These are phyloP conservation scores for Salix koriyanagi DNA, from an alignment of 345 rosid species.

Conservation along the genomic window DNA sequence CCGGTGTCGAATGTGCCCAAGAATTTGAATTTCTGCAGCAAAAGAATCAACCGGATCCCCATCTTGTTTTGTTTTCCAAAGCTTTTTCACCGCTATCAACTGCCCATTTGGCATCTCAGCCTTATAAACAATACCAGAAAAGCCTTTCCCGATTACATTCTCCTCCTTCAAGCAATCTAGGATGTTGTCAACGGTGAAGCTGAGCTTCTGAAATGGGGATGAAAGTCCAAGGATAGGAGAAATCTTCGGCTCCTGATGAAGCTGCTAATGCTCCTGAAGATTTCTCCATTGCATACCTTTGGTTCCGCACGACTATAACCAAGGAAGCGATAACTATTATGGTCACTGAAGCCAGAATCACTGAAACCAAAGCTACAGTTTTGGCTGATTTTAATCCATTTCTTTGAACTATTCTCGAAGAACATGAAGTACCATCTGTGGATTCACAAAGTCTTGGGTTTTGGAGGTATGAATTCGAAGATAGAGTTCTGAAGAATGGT, in stretches of 20 bases:
- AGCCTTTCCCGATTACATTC: slow-evolving; percentile 90
- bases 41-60: slow-evolving; percentile 71
- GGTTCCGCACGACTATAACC: slow-evolving; percentile 58
- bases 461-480: slow-evolving; percentile 55
- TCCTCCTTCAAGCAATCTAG: slow-evolving; percentile 70
- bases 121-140: slow-evolving; percentile 85
- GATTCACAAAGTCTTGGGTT: slow-evolving; percentile 66
- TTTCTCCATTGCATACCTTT: slow-evolving; percentile 50
- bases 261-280: slow-evolving; percentile 38
- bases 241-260: slow-evolving; percentile 59
- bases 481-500: slow-evolving; percentile 72
- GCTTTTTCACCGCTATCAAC: slow-evolving; percentile 78
- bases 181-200: slow-evolving; percentile 67
- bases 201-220: slow-evolving; percentile 90
- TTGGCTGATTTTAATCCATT: slow-evolving; percentile 59
- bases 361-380: slow-evolving; percentile 59
- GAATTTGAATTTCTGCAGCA: slow-evolving; percentile 87
- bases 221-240: slow-evolving; percentile 93
- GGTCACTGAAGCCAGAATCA: slow-evolving; percentile 57
- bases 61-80: slow-evolving; percentile 64
- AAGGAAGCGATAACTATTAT: slow-evolving; percentile 56
- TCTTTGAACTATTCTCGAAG: slow-evolving; percentile 37
- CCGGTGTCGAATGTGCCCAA: slow-evolving; percentile 82
- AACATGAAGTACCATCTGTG: slow-evolving; percentile 68
- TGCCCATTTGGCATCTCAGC: slow-evolving; percentile 84